Conservation (phyloP, 1,139 yeast species). For the Nakaseomyces nivariensis region DNA sequence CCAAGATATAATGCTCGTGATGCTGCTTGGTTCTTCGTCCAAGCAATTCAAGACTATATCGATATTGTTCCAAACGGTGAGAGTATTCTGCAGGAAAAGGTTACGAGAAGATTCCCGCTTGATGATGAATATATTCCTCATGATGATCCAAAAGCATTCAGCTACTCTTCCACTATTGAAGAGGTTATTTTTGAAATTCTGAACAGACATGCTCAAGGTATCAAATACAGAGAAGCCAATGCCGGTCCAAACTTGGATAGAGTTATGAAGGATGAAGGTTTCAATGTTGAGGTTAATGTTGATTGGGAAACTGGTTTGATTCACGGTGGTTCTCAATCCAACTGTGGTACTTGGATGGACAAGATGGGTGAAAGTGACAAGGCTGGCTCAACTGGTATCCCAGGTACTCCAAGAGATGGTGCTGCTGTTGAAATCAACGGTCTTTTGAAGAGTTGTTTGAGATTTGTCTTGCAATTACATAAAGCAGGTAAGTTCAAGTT, state of each 20-base stretch:
- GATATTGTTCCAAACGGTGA: constrained; percentile 59
- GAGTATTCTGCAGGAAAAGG: constrained; percentile 56
- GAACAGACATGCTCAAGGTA: constrained; percentile 78
- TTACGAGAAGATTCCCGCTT: constrained; percentile 76
- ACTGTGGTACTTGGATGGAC: constrained; percentile 99
- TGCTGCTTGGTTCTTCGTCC: constrained; percentile 92
- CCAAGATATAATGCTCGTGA: constrained; percentile 96
- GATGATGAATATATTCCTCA: constrained; percentile 70
- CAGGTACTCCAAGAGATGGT: constrained; percentile 97
- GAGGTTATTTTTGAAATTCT: constrained; percentile 78
- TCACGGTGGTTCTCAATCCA: constrained; percentile 84
- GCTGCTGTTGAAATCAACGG: constrained; percentile 94
- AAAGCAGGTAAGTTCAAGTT: constrained; percentile 46
- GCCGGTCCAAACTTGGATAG: constrained; percentile 85
- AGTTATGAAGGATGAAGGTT: constrained; percentile 89
- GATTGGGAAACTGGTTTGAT: constrained; percentile 87
- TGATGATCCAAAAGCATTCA: constrained; percentile 68
- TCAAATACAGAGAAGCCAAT: constrained; percentile 84
- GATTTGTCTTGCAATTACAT: constrained; percentile 62
- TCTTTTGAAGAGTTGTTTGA: constrained; percentile 66
- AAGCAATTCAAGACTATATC: constrained; percentile 77
- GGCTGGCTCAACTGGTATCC: constrained; percentile 80
- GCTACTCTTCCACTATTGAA: constrained; percentile 55
- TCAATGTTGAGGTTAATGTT: constrained; percentile 67
- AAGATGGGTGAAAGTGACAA: constrained; percentile 91